phyloP scores from a whole-genome alignment of 2,329 filamentous ascomycete genomes.

The Dendrostoma leiphaemia region DNA sequence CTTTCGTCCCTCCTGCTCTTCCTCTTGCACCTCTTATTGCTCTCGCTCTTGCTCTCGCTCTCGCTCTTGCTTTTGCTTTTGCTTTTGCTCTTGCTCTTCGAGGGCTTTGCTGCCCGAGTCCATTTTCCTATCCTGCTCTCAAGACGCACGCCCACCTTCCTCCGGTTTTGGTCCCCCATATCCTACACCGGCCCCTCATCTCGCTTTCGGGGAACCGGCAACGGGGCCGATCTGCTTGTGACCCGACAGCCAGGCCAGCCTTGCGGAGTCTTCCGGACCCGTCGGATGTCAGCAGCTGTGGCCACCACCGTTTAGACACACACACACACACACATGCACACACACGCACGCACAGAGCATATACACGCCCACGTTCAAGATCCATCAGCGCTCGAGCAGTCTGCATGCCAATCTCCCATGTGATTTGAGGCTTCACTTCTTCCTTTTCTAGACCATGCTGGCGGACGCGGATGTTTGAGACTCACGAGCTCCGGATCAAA shows the following conservation, averaged over 20 bases:
- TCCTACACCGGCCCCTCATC: constrained; percentile 7
- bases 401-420: not conserved
- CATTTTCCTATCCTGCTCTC: not conserved
- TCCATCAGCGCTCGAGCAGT: no score
- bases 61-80: no score
- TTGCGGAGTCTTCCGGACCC: constrained; percentile 8
- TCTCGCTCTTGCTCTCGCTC: not conserved
- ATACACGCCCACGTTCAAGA: no score
- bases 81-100: not conserved
- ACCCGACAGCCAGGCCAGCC: constrained; percentile 14
- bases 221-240: constrained; percentile 11
- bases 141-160: not conserved
- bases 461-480: not conserved
- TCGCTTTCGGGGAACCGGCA: constrained; percentile 11
- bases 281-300: constrained; percentile 15
- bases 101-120: not conserved
- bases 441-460: not conserved
- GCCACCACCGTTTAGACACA: not conserved
- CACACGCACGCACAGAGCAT: not conserved
- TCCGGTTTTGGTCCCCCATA: not conserved
- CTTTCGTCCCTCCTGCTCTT: not conserved
- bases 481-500: not conserved
- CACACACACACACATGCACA: no score
- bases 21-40: not conserved
- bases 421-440: constrained; percentile 1